These are phyloP conservation scores for Polytrichum commune DNA, from an alignment of 225 moss, liverwort and hornwort genomes.

Conservation along the genomic window DNA sequence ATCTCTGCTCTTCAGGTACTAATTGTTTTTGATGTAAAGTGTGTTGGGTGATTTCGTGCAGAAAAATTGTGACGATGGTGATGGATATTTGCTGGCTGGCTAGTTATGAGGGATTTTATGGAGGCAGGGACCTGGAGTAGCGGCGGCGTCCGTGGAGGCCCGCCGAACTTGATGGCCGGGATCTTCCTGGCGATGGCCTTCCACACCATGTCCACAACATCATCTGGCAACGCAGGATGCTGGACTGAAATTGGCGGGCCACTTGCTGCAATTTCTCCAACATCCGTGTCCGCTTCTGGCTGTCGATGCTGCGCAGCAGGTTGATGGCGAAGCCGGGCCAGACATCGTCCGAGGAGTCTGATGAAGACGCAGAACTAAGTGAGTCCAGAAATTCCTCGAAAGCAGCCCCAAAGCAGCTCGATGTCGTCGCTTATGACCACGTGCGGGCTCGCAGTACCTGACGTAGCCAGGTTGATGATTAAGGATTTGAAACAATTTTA, in stretches of 20 bases:
- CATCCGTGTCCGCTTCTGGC: neutral
- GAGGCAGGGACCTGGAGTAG: constrained; percentile 1
- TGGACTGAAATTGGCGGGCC: constrained; percentile 11
- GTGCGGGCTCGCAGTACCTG: constrained; percentile 34
- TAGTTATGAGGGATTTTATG: too few species aligned
- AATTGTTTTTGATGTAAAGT: too few species aligned
- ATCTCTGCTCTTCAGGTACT: too few species aligned
- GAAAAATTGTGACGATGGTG: too few species aligned
- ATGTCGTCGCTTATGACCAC: constrained; percentile 55
- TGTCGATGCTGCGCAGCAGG: constrained; percentile 5
- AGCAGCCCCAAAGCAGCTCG: constrained; percentile 27
- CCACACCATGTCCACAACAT: constrained; percentile 21
- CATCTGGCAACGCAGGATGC: constrained; percentile 1
- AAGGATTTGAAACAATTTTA: too few species aligned
- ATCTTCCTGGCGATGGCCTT: constrained; percentile 12
- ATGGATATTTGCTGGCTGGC: too few species aligned
- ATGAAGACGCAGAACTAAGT: constrained; percentile 43
- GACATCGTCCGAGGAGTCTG: constrained; percentile 19
- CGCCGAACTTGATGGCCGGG: constrained; percentile 3
- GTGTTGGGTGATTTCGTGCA: too few species aligned
- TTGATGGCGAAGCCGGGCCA: constrained; percentile 27
- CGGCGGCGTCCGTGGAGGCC: constrained; percentile 19
- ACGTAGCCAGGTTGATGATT: neutral
- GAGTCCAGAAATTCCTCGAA: constrained; percentile 45
- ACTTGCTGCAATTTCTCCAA: constrained; percentile 9